phyloP scores from a whole-genome alignment of 2,329 filamentous ascomycete genomes.

The Diaporthe sp. region DNA sequence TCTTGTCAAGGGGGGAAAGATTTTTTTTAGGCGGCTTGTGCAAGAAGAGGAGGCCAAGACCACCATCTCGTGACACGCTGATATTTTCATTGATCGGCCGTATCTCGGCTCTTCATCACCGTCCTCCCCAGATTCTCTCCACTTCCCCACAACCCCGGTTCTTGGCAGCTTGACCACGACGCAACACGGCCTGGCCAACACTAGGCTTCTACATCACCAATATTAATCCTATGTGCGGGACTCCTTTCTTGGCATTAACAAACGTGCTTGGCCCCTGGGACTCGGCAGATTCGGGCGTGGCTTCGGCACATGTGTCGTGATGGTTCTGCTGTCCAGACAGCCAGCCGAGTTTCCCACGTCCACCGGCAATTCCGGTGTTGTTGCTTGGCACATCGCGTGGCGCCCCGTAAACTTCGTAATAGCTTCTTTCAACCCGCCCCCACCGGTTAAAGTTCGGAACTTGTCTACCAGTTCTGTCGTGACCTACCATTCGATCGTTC shows the following conservation, averaged over 20 bases:
- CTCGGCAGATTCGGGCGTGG: not conserved
- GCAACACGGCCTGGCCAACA: not conserved
- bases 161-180: constrained; percentile 1
- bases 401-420: constrained; percentile 11
- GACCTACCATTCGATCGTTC: not conserved
- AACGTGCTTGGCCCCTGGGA: constrained; percentile 4
- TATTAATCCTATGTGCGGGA: not conserved
- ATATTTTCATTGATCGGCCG: constrained; percentile 19
- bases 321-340: too few relatives aligned
- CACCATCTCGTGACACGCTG: constrained; percentile 6
- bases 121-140: constrained; percentile 18
- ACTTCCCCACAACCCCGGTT: constrained; percentile 15
- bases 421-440: not conserved
- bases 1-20: too few relatives aligned
- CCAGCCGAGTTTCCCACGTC: not conserved
- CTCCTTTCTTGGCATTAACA: not conserved
- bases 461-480: too few relatives aligned
- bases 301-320: constrained; percentile 13
- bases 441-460: constrained; percentile 6
- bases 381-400: constrained; percentile 7
- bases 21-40: not conserved
- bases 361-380: constrained; percentile 1
- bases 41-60: not conserved
- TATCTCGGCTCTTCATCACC: constrained; percentile 4
- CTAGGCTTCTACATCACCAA: not conserved